phyloP scores from a whole-genome alignment of 148 eudicot species.

The Rheum nobile region DNA sequence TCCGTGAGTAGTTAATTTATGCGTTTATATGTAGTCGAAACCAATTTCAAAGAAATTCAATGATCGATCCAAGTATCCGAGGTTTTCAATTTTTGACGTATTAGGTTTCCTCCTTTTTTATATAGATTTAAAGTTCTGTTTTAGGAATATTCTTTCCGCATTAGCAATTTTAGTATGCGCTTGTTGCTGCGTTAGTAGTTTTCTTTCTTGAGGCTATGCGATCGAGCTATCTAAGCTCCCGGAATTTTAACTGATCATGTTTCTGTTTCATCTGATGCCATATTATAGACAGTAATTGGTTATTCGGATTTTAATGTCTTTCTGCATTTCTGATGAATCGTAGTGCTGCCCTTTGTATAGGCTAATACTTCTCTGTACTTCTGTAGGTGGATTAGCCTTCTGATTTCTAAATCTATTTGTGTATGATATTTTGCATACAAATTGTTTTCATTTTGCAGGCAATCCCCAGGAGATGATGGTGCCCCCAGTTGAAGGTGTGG shows the following conservation, averaged over 20 bases:
- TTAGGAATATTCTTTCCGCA: neutral
- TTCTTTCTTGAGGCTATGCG: neutral
- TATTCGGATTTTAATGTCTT: neutral
- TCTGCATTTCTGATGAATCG: neutral
- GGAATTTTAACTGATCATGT: neutral
- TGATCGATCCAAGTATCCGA: neutral
- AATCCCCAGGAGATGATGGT: constrained; percentile 39
- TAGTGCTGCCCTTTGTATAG: neutral
- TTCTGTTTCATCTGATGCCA: neutral
- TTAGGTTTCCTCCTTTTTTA: neutral
- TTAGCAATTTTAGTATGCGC: neutral
- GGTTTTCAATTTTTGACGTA: neutral
- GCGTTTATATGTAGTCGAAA: neutral
- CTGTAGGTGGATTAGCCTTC: neutral
- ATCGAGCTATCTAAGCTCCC: neutral
- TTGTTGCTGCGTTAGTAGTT: neutral
- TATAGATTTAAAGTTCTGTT: neutral
- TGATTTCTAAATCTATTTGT: neutral
- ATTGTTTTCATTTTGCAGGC: constrained; percentile 21
- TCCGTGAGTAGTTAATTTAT: neutral
- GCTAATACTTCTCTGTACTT: neutral
- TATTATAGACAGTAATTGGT: neutral
- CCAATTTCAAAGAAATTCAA: neutral
- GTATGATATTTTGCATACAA: neutral
- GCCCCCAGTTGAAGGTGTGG: constrained; percentile 91